These are phyloP conservation scores for Moesziomyces antarcticus DNA, from an alignment of 1,284 basidiomycete genomes.

Conservation along the genomic window DNA sequence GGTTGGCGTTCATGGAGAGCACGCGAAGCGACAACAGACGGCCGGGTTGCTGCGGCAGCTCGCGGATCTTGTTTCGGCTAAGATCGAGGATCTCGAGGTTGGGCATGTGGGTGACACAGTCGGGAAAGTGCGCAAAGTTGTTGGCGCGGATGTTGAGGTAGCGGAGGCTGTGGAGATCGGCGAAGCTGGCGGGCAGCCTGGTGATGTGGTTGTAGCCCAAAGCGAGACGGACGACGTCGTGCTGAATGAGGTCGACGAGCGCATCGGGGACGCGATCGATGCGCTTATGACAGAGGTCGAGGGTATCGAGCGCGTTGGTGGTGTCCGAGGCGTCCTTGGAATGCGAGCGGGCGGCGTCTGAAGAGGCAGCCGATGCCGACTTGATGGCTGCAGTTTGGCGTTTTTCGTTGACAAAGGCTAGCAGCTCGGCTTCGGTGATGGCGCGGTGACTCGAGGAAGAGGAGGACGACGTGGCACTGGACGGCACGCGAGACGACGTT, in stretches of 20 bases:
- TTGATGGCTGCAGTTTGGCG: slow-evolving; percentile 7
- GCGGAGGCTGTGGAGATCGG: slow-evolving; percentile 79
- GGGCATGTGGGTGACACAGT: slow-evolving; percentile 77
- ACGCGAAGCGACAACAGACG: slow-evolving; percentile 80
- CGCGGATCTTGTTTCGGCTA: slow-evolving; percentile 88
- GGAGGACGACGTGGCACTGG: neutral
- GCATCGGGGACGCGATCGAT: slow-evolving; percentile 48
- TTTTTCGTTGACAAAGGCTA: slow-evolving; percentile 49
- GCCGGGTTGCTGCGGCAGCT: slow-evolving; percentile 82
- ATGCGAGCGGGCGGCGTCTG: slow-evolving; percentile 1
- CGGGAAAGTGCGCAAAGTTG: slow-evolving; percentile 82
- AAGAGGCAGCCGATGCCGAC: neutral
- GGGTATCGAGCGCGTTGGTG: slow-evolving; percentile 40
- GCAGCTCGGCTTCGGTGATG: slow-evolving; percentile 46
- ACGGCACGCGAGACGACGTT: slow-evolving; percentile 2
- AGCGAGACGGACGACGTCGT: slow-evolving; percentile 74
- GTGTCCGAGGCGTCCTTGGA: slow-evolving; percentile 14
- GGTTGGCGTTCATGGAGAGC: slow-evolving; percentile 87
- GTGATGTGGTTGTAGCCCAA: slow-evolving; percentile 85
- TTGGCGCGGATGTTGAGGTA: slow-evolving; percentile 96
- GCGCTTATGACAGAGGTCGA: slow-evolving; percentile 56
- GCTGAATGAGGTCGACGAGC: slow-evolving; percentile 48
- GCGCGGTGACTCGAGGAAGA: slow-evolving; percentile 9
- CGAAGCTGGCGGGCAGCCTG: slow-evolving; percentile 82
- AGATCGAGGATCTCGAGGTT: slow-evolving; percentile 94